These are phyloP conservation scores for Fonsecaea pedrosoi DNA, from an alignment of 2,329 filamentous ascomycete species.

Conservation along the genomic window DNA sequence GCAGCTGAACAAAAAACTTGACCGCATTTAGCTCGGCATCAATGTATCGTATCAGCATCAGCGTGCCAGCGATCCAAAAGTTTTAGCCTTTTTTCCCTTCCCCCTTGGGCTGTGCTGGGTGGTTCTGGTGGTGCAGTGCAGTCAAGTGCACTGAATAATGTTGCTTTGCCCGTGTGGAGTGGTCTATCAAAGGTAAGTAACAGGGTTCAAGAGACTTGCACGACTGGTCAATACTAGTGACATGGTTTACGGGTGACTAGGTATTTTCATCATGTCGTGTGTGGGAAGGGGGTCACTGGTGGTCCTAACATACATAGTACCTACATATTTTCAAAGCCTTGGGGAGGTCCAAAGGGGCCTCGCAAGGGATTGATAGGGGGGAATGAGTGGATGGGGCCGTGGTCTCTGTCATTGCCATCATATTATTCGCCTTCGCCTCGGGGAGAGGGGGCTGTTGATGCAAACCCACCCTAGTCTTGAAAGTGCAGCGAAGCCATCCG, in stretches of 20 bases:
- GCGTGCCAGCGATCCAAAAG: slow-evolving; percentile 12
- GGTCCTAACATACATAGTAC: neutral
- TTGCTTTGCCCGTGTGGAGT: slow-evolving; percentile 12
- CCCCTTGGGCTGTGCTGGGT: slow-evolving; percentile 11
- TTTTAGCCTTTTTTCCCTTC: slow-evolving; percentile 16
- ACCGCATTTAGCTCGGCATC: slow-evolving; percentile 26
- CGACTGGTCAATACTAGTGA: slow-evolving; percentile 3
- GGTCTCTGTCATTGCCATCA: slow-evolving; percentile 15
- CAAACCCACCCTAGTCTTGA: neutral
- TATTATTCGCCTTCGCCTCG: slow-evolving; percentile 11
- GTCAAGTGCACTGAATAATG: neutral
- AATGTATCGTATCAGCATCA: slow-evolving; percentile 11
- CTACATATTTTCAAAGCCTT: slow-evolving; percentile 2
- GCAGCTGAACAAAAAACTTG: slow-evolving; percentile 1
- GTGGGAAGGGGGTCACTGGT: neutral
- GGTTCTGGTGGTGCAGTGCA: too few relatives aligned
- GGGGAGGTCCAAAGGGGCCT: slow-evolving; percentile 2
- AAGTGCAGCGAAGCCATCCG: neutral
- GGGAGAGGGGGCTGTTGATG: neutral
- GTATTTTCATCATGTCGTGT: neutral
- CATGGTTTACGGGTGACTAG: slow-evolving; percentile 8
- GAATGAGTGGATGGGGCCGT: slow-evolving; percentile 17
- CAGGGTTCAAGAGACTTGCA: neutral
- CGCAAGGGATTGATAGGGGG: slow-evolving; percentile 5
- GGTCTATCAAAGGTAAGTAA: slow-evolving; percentile 5